Evolutionary conservation across 176 grass and related monocot species (phyloP).

Genomic region (Olyra latifolia): DNA sequence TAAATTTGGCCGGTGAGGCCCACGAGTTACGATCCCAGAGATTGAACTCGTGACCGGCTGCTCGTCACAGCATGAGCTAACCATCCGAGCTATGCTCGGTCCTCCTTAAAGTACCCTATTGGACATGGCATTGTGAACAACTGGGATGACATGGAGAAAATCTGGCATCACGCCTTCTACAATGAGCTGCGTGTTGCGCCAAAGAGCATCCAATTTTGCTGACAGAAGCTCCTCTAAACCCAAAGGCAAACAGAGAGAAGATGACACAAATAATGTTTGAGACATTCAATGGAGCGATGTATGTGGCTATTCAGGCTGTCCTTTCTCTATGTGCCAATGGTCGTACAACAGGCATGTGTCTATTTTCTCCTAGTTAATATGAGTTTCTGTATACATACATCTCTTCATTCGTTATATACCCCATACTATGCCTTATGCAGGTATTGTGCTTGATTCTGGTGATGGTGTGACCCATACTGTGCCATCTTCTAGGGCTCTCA

Average conservation of each 20-base stretch:
- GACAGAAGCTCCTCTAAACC: neutral
- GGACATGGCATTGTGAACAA: neutral
- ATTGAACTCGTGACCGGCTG: no score
- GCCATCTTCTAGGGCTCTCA: no score
- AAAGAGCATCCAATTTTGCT: neutral
- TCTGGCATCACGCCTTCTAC: neutral
- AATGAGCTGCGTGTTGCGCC: neutral
- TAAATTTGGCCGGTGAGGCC: no score
- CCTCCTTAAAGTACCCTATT: neutral
- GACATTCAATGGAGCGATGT: neutral
- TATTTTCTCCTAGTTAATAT: no score
- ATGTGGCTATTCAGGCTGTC: neutral
- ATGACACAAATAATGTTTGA: neutral
- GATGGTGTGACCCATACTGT: constrained; percentile 52
- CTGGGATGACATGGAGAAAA: neutral
- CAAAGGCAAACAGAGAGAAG: neutral
- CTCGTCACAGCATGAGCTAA: no score
- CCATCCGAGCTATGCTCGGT: no score
- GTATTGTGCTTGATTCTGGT: constrained; percentile 47
- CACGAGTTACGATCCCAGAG: no score
- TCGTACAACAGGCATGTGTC: neutral
- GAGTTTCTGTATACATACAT: no score
- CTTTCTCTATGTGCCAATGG: neutral
- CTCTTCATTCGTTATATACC: no score
- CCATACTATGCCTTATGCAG: no score